phyloP scores from a whole-genome alignment of 139 green algal genomes.

The Auxenochlorella protothecoides region DNA sequence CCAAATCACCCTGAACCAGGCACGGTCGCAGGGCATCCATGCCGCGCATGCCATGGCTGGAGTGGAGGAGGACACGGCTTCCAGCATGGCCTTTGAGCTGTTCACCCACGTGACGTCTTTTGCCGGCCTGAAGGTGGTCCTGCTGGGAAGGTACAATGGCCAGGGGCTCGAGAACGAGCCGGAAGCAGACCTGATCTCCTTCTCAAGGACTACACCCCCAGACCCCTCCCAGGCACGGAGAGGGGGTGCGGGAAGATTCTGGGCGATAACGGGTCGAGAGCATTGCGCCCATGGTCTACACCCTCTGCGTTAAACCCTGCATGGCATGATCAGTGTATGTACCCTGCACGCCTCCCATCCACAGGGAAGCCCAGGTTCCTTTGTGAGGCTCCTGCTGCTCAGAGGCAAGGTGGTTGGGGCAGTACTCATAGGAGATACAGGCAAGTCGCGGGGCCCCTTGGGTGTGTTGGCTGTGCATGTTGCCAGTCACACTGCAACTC shows the following conservation, averaged over 20 bases:
- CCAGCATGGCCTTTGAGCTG: conserved; percentile 71
- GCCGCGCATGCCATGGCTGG: conserved; percentile 60
- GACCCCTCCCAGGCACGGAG: not conserved
- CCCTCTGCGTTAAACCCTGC: too few species aligned
- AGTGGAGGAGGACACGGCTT: conserved; percentile 18
- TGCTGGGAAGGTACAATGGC: conserved; percentile 81
- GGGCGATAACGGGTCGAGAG: too few species aligned
- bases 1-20: conserved; percentile 25
- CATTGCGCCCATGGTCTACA: too few species aligned
- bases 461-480: not conserved
- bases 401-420: conserved; percentile 53
- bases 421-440: conserved; percentile 74
- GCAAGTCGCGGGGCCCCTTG: not conserved
- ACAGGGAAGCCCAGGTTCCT: conserved; percentile 14
- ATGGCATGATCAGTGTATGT: too few species aligned
- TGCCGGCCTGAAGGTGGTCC: conserved; percentile 37
- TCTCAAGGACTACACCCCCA: conserved; percentile 34
- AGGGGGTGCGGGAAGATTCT: too few species aligned
- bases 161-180: conserved; percentile 57
- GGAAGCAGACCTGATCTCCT: conserved; percentile 42
- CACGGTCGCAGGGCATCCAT: conserved; percentile 47
- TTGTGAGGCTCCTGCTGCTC: conserved; percentile 73
- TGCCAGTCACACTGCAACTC: not conserved
- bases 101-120: conserved; percentile 82
- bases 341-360: too few species aligned